Evolutionary conservation across 2,329 filamentous ascomycete species (phyloP).

Genomic region (Dothistroma septosporum): DNA sequence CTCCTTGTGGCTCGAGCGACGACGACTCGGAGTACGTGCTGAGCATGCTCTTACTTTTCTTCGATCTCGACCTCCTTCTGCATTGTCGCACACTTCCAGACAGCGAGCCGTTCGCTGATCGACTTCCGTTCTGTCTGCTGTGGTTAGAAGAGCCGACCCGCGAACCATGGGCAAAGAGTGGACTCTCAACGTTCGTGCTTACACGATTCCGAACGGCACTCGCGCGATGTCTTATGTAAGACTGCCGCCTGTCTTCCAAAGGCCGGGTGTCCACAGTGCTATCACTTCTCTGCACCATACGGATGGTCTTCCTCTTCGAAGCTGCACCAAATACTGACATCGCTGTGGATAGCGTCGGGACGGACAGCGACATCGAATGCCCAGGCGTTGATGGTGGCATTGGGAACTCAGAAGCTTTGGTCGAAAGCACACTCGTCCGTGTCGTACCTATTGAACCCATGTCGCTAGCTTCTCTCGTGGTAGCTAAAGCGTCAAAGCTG

Average conservation of each 20-base stretch:
- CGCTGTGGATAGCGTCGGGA: constrained; percentile 25
- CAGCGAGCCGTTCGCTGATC: constrained; percentile 20
- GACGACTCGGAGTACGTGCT: constrained; percentile 30
- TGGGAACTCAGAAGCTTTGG: constrained; percentile 38
- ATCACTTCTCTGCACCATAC: constrained; percentile 37
- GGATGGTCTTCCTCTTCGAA: constrained; percentile 39
- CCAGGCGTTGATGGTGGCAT: constrained; percentile 26
- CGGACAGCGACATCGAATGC: constrained; percentile 25
- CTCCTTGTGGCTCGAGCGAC: constrained; percentile 28
- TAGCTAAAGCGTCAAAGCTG: constrained; percentile 25
- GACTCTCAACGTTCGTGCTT: constrained; percentile 35
- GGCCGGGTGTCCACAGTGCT: constrained; percentile 37
- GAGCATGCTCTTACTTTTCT: constrained; percentile 14
- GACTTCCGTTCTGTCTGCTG: constrained; percentile 14
- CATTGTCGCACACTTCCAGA: constrained; percentile 20
- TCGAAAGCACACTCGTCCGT: constrained; percentile 40
- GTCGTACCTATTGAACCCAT: constrained; percentile 37
- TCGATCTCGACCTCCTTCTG: constrained; percentile 6
- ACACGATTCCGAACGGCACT: constrained; percentile 9
- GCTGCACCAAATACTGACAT: constrained; percentile 17
- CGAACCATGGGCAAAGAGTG: constrained; percentile 39
- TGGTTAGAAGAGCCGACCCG: constrained; percentile 21
- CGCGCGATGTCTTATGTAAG: constrained; percentile 42
- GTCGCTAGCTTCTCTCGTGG: constrained; percentile 34
- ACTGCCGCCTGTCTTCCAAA: constrained; percentile 40